Percentiles rank a stretch among this genome's conserved stretches.
Evolutionary conservation across 352 stramenopile genomes (phyloP).

Genomic region (Globisporangium apiculatum): DNA sequence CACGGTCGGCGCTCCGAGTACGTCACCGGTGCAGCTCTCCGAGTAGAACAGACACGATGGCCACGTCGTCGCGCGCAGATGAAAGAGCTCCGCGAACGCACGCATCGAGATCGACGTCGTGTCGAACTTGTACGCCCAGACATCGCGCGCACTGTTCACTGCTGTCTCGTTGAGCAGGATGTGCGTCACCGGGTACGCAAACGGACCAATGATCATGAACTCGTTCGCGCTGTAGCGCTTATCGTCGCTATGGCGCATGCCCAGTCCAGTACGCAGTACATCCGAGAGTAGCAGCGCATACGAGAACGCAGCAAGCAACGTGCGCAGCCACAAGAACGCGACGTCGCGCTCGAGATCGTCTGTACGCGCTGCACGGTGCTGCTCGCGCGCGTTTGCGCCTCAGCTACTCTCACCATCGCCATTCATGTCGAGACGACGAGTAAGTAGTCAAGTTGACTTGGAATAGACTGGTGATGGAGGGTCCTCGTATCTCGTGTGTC

Average conservation of each 20-base stretch:
- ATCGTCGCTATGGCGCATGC: background rate
- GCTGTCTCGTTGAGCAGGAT: background rate
- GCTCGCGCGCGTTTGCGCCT: too few relatives aligned
- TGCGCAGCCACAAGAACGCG: slow-evolving; percentile 1
- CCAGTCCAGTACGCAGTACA: slow-evolving; percentile 8
- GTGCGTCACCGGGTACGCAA: slow-evolving; percentile 6
- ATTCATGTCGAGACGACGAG: too few relatives aligned
- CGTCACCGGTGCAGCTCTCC: too few relatives aligned
- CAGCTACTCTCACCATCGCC: too few relatives aligned
- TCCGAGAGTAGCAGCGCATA: slow-evolving; percentile 16
- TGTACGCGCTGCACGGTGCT: background rate
- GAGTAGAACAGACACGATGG: too few relatives aligned
- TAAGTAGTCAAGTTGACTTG: too few relatives aligned
- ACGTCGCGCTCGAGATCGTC: background rate
- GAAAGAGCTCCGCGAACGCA: too few relatives aligned
- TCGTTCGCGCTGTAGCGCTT: background rate
- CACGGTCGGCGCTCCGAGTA: too few relatives aligned
- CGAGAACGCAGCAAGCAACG: slow-evolving; percentile 8
- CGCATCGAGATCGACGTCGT: slow-evolving; percentile 7
- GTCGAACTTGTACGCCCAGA: slow-evolving; percentile 14
- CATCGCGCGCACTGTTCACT: too few relatives aligned
- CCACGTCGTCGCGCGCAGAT: too few relatives aligned
- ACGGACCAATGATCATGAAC: slow-evolving; percentile 1
- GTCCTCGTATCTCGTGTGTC: too few relatives aligned
- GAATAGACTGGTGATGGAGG: too few relatives aligned